Percentiles rank a stretch among this genome's conserved stretches.
Evolutionary conservation across 1,284 basidiomycete species (phyloP).

Genomic region (Spongiforma sp.): DNA sequence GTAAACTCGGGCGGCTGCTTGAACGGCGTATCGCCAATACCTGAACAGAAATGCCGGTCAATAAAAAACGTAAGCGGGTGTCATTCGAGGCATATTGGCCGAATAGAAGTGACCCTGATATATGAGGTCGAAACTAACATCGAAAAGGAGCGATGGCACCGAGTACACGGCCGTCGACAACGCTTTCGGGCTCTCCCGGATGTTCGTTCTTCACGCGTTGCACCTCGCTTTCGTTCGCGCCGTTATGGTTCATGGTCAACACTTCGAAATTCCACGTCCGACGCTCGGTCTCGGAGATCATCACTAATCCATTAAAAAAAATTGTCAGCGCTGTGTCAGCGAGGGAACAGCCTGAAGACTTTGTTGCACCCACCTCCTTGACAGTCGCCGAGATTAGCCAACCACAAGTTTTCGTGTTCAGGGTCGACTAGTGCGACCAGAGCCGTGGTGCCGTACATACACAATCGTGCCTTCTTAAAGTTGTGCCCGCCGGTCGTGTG

Average conservation of each 20-base stretch:
- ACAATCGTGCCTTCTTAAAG: constrained; percentile 65
- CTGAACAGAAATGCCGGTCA: constrained; percentile 40
- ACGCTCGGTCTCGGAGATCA: constrained; percentile 51
- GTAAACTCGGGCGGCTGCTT: constrained; percentile 74
- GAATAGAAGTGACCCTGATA: constrained; percentile 2
- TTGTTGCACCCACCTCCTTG: constrained; percentile 68
- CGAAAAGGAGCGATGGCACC: constrained; percentile 74
- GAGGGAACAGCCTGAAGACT: no score
- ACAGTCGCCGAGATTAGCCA: constrained; percentile 76
- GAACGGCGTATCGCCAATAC: constrained; percentile 72
- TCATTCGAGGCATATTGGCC: neutral
- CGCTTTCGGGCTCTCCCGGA: constrained; percentile 65
- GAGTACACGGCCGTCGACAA: constrained; percentile 65
- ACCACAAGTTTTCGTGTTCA: constrained; percentile 65
- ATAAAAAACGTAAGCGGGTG: constrained; percentile 7
- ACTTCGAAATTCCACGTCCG: constrained; percentile 58
- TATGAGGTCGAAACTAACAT: constrained; percentile 52
- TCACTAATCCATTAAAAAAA: constrained; percentile 40
- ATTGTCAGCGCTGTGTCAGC: constrained; percentile 12
- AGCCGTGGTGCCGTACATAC: constrained; percentile 77
- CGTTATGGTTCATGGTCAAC: constrained; percentile 67
- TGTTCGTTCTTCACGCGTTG: constrained; percentile 63
- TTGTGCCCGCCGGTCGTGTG: constrained; percentile 60
- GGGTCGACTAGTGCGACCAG: constrained; percentile 73
- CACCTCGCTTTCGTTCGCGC: constrained; percentile 61